Evolutionary conservation across 2,329 filamentous ascomycete genomes (phyloP), one percentile per base, ranked within the genome.

Genomic region (Domatiomyces catenatus): DNA sequence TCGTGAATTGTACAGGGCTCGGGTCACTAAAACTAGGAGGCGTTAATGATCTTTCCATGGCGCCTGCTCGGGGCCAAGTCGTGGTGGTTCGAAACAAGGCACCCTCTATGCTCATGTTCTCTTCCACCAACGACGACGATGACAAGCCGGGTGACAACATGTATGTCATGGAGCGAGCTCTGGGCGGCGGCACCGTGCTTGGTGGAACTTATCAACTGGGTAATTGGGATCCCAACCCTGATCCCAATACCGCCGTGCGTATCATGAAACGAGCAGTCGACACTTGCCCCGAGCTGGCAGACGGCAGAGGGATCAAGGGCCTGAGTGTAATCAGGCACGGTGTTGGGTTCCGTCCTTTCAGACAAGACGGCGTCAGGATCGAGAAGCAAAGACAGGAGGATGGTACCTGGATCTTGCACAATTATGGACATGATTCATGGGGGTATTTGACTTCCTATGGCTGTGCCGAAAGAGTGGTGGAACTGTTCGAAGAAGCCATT

Each of bases 1-100:
- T 94, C 1, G 69, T 95, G 58, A 95, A 95, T 64, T 85, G 86
- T 58, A 89, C 87, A 0, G 90, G 88, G 0, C 70, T 95, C 8
- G 75, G 82, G 7, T 80, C 87, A 0, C 75, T 75, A 45, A 80
- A 74, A 50, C 77, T 95, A 1, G 87, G 86, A 5, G 90, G 90
- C 36, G 88, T 95, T 0, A 72, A 77, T 66, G 89, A 95, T 62
- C 64, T 68, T 51, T 76, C 74, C 2, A 75, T 95, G 57, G 74
- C 79, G 48, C 89, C 90, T 0, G 81, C 77, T 1, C 79, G 89
- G 1, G 89, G 87, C 3, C 89, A 95, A 67, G 79, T 85, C 8
- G 84, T 93, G 0, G 65, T 94, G 0, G 86, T 94, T 20, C 73
- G 86, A 52, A 93, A 94, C 66, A 80, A 84, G 62, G 75, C 80